phyloP scores from a whole-genome alignment of 2,329 filamentous ascomycete species.

The Sclerotiophoma versabilis region DNA sequence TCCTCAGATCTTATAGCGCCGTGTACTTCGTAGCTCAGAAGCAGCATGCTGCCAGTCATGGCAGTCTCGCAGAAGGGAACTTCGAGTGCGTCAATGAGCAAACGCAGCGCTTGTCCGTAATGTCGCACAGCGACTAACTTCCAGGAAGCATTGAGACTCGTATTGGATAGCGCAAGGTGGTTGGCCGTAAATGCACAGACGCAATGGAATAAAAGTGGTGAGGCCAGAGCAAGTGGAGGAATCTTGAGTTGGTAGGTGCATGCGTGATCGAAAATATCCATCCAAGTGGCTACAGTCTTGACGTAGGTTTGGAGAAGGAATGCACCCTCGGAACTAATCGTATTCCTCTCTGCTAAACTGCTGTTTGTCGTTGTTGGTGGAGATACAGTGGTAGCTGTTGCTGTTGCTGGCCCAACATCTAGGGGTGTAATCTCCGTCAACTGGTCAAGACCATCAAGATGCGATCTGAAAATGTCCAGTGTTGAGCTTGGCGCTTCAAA shows the following conservation, averaged over 20 bases:
- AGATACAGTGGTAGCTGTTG: conserved; percentile 19
- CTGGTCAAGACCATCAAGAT: conserved; percentile 32
- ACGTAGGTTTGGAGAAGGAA: conserved; percentile 44
- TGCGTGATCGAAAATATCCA: conserved; percentile 44
- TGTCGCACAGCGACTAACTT: conserved; percentile 36
- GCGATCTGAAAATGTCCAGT: conserved; percentile 31
- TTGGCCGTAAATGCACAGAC: conserved; percentile 47
- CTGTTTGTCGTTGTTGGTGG: conserved; percentile 15
- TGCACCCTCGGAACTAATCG: conserved; percentile 39
- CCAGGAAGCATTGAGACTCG: conserved; percentile 37
- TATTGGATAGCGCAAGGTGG: conserved; percentile 39
- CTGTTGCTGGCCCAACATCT: conserved; percentile 22
- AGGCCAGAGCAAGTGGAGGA: conserved; percentile 36
- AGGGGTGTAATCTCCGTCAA: conserved; percentile 12
- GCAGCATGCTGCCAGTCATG: conserved; percentile 44
- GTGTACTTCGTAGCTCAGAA: conserved; percentile 46
- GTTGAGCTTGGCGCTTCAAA: conserved; percentile 12
- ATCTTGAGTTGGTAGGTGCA: conserved; percentile 42
- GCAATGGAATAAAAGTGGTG: conserved; percentile 43
- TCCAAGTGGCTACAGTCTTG: conserved; percentile 44
- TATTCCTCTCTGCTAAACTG: conserved; percentile 15
- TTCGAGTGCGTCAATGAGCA: conserved; percentile 40
- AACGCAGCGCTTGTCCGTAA: conserved; percentile 40
- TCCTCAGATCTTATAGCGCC: conserved; percentile 37
- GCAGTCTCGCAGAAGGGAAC: conserved; percentile 36